Evolutionary conservation across 164 flowering plant species (phyloP).

Genomic region (Echeveria elegans): DNA sequence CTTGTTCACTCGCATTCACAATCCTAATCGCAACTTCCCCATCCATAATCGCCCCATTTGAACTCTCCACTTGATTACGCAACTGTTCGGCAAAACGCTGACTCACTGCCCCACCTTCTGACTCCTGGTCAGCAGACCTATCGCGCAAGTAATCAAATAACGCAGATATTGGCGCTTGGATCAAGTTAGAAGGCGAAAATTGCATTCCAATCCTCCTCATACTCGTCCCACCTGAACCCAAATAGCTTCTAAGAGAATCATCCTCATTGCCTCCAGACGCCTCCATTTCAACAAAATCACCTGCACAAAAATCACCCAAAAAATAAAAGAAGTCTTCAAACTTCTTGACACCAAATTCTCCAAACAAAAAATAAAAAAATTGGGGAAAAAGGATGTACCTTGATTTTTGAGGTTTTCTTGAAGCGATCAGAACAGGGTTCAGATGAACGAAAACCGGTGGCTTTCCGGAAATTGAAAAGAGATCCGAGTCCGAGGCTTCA

Average conservation of each 20-base stretch:
- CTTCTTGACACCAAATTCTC: background rate
- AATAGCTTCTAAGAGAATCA: constrained; percentile 36
- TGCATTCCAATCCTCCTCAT: constrained; percentile 51
- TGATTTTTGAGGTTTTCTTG: background rate
- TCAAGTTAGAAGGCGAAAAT: constrained; percentile 57
- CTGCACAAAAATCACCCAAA: constrained; percentile 17
- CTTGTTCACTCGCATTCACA: constrained; percentile 67
- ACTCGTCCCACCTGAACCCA: constrained; percentile 17
- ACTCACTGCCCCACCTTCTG: constrained; percentile 29
- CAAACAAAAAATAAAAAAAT: too few relatives aligned
- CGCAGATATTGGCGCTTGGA: constrained; percentile 76
- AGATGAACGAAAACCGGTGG: background rate
- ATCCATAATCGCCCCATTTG: constrained; percentile 14
- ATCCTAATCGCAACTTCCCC: constrained; percentile 95
- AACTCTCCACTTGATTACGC: constrained; percentile 24
- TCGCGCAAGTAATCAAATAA: constrained; percentile 71
- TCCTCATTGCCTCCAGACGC: constrained; percentile 38
- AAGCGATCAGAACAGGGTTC: background rate
- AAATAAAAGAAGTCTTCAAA: background rate
- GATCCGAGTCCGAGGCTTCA: background rate
- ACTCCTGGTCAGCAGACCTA: constrained; percentile 42
- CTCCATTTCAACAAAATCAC: constrained; percentile 39
- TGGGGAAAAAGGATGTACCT: background rate
- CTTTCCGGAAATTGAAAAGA: background rate
- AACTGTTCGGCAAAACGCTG: constrained; percentile 18